phyloP scores from a whole-genome alignment of 2,329 filamentous ascomycete species.

The Fusarium citri region DNA sequence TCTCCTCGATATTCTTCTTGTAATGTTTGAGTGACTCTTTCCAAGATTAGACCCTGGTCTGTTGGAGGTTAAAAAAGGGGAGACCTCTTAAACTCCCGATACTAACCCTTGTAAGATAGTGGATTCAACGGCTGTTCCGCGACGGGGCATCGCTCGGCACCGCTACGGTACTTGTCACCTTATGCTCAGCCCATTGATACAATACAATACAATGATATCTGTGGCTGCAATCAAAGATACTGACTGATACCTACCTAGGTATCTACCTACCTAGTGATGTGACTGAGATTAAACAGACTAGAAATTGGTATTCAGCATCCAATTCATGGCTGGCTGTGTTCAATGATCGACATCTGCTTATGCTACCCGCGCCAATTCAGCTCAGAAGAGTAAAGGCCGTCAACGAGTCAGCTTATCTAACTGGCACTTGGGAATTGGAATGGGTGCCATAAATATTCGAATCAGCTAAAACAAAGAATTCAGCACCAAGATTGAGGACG shows the following conservation, averaged over 20 bases:
- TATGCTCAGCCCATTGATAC: conserved; percentile 35
- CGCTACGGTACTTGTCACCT: conserved; percentile 46
- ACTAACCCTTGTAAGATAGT: conserved; percentile 14
- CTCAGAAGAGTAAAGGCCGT: conserved; percentile 31
- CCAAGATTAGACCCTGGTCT: neutral
- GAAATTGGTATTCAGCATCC: neutral
- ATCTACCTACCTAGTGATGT: neutral
- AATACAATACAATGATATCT: conserved; percentile 13
- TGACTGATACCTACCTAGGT: neutral
- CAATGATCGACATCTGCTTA: conserved; percentile 4
- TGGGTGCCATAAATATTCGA: conserved; percentile 3
- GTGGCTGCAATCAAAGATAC: conserved; percentile 3
- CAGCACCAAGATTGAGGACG: neutral
- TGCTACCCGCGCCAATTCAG: conserved; percentile 14
- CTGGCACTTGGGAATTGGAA: conserved; percentile 9
- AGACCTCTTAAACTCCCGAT: conserved; percentile 15
- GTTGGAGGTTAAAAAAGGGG: conserved; percentile 14
- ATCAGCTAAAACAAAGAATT: neutral
- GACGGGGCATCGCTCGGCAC: conserved; percentile 40
- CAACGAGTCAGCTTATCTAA: conserved; percentile 44
- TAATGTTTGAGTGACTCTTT: neutral
- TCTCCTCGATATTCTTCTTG: neutral
- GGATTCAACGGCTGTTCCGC: conserved; percentile 39
- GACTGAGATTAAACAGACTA: neutral
- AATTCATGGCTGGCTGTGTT: conserved; percentile 6